Evolutionary conservation across 2,329 filamentous ascomycete genomes (phyloP).

Genomic region (Sclerotinia nivalis): DNA sequence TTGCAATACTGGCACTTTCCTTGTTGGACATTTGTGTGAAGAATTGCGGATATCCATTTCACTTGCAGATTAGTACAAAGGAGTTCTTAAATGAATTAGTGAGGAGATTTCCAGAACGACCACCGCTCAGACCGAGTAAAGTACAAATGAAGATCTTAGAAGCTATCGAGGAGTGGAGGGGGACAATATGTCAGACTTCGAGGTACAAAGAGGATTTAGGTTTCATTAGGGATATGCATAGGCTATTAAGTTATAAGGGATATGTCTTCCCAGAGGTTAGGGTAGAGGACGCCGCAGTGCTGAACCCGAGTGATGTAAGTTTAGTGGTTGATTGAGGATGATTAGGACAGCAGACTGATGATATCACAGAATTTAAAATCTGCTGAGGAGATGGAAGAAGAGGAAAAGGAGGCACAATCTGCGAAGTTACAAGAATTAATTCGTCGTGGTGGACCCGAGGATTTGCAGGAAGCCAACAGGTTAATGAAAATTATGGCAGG

Average conservation of each 20-base stretch:
- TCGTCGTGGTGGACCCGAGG: conserved; percentile 83
- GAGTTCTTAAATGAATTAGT: conserved; percentile 99
- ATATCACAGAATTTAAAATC: conserved; percentile 79
- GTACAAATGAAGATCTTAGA: conserved; percentile 93
- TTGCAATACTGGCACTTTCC: conserved; percentile 84
- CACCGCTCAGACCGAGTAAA: conserved; percentile 79
- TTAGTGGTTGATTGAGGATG: background rate
- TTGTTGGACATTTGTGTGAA: conserved; percentile 99
- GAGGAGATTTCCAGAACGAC: conserved; percentile 89
- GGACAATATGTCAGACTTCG: conserved; percentile 97
- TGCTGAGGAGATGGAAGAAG: conserved; percentile 97
- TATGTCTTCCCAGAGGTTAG: conserved; percentile 93
- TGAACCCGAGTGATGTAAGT: conserved; percentile 94
- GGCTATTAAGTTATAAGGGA: conserved; percentile 92
- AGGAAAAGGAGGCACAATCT: conserved; percentile 90
- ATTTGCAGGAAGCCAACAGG: conserved; percentile 93
- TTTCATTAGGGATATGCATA: conserved; percentile 96
- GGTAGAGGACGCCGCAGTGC: conserved; percentile 88
- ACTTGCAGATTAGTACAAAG: conserved; percentile 97
- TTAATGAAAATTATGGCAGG: conserved; percentile 99
- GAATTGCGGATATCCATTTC: conserved; percentile 99
- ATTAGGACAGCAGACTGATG: conserved; percentile 37
- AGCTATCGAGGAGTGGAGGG: conserved; percentile 96
- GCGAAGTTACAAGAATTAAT: conserved; percentile 98
- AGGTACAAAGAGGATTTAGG: conserved; percentile 96